A percentile compares a stretch with the other conserved stretches of the same genome.
Conservation (phyloP, 306 rosid genomes). For the Citrullus amarus region DNA sequence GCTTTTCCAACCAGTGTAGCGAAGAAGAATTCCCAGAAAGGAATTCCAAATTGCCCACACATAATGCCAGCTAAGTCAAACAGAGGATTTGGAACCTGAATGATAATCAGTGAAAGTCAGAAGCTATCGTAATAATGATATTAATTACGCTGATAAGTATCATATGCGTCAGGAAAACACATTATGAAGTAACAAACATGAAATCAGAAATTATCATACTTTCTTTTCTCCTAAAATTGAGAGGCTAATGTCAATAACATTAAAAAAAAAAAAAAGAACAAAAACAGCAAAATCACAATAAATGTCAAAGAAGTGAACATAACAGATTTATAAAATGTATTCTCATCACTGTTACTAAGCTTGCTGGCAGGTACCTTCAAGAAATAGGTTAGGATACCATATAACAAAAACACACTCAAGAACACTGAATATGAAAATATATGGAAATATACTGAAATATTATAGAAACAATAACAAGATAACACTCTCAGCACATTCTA, state of each 20-base stretch:
- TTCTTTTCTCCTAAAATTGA: background rate
- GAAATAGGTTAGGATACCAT: background rate
- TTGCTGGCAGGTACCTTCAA: background rate
- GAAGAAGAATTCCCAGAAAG: slow-evolving; percentile 81
- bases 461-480: no score
- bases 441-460: no score
- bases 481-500: no score
- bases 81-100: slow-evolving; percentile 94
- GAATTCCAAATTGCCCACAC: slow-evolving; percentile 96
- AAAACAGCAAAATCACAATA: background rate
- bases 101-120: slow-evolving; percentile 17
- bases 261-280: background rate
- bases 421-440: no score
- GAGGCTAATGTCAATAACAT: background rate
- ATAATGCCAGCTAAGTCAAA: slow-evolving; percentile 99
- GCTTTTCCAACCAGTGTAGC: slow-evolving; percentile 95
- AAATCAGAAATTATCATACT: background rate
- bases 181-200: background rate
- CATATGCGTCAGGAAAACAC: background rate
- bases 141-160: background rate
- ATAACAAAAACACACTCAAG: no score
- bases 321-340: background rate
- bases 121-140: background rate
- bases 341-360: background rate
- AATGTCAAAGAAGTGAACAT: background rate